Conservation (phyloP, 2,329 filamentous ascomycete species). For the Aspergillus brasiliensis region DNA sequence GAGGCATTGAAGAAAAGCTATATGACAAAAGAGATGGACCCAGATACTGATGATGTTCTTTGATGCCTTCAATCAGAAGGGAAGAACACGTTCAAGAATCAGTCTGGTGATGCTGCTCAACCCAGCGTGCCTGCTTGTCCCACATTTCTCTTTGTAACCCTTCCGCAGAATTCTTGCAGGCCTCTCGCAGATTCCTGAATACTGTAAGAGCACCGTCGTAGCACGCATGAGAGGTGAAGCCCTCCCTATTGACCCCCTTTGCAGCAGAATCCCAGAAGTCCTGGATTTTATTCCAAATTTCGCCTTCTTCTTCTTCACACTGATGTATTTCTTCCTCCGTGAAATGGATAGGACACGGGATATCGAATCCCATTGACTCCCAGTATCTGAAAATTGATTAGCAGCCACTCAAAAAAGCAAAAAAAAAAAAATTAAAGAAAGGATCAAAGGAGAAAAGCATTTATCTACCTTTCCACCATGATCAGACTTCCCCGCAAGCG, state of each 20-base stretch:
- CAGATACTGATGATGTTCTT: too few species aligned
- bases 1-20: too few species aligned
- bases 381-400: constrained; percentile 18
- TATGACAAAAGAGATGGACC: too few species aligned
- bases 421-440: too few species aligned
- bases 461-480: constrained; percentile 25
- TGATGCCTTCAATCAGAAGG: too few species aligned
- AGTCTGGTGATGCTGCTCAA: constrained; percentile 7
- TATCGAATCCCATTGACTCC: constrained; percentile 21
- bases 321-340: constrained; percentile 21
- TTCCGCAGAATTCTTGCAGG: constrained; percentile 31
- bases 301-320: constrained; percentile 20
- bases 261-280: constrained; percentile 42
- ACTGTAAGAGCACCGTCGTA: constrained; percentile 39
- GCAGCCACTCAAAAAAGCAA: not conserved
- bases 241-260: constrained; percentile 39
- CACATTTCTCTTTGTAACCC: constrained; percentile 36
- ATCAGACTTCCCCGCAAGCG: constrained; percentile 29
- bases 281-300: constrained; percentile 28
- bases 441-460: too few species aligned
- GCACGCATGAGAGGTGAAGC: constrained; percentile 39
- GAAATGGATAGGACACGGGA: constrained; percentile 26
- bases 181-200: constrained; percentile 38
- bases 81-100: too few species aligned
- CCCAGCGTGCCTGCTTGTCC: constrained; percentile 35